Percentiles rank a stretch among this genome's conserved stretches.
Conservation (phyloP, 768 basidiomycete genomes). For the Calocybe cyanea region DNA sequence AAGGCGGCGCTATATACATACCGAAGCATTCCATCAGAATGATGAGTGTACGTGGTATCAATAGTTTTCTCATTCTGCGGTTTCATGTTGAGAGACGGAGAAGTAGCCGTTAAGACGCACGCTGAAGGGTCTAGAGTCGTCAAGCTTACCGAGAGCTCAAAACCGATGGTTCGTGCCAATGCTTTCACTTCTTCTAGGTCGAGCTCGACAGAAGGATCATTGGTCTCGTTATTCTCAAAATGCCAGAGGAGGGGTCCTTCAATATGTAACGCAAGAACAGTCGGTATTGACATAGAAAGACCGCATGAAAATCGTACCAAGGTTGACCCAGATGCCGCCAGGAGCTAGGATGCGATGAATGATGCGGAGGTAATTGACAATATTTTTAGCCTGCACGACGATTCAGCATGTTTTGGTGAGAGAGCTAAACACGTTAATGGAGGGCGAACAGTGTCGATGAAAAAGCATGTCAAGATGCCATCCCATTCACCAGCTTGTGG, state of each 20-base stretch:
- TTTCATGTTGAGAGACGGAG: neutral
- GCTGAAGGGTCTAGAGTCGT: neutral
- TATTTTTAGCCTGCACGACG: conserved; percentile 74
- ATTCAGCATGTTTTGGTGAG: neutral
- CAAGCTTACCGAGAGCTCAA: conserved; percentile 69
- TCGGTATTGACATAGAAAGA: neutral
- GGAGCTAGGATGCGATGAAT: conserved; percentile 80
- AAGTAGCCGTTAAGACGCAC: conserved; percentile 1
- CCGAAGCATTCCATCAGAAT: conserved; percentile 73
- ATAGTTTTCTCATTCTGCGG: conserved; percentile 74
- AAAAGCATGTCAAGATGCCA: conserved; percentile 92
- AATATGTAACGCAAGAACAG: neutral
- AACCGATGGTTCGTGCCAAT: conserved; percentile 71
- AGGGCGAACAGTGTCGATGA: conserved; percentile 81
- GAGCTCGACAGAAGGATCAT: conserved; percentile 83
- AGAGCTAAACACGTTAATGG: neutral
- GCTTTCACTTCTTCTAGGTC: conserved; percentile 85
- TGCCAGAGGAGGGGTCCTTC: conserved; percentile 94
- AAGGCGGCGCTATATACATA: conserved; percentile 84
- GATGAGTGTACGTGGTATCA: conserved; percentile 84
- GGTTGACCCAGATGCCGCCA: conserved; percentile 90
- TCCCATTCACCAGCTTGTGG: conserved; percentile 82
- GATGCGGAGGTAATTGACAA: conserved; percentile 85
- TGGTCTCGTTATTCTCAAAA: conserved; percentile 83
- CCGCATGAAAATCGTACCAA: conserved; percentile 45